Evolutionary conservation across 2,329 filamentous ascomycete genomes (phyloP), one percentile per base, ranked within the genome.

Genomic region (Ophiocordyceps camponoti-rufipedis): DNA sequence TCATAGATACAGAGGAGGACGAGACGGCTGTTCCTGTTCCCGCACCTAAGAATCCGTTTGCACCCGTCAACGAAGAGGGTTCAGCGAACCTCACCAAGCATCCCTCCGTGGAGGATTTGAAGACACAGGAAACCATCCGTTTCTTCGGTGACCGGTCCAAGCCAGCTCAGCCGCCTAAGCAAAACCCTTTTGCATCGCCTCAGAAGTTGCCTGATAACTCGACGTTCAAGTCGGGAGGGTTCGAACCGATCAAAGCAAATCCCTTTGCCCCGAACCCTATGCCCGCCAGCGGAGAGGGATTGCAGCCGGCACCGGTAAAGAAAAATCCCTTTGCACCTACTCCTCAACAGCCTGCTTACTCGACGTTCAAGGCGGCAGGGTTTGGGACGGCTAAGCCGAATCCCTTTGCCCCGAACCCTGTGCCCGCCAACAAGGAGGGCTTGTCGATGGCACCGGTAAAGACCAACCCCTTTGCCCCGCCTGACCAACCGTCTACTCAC

Each of bases 161-260:
- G 18, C 45, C 19, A 32, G 16, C 28, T 12, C 31, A 41, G 16
- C 29, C 28, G 8, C 19, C 35, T 14, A 48, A 45, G 29, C 33
- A 44, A 14, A 52, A 48, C 29, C 48, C 48, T 4, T 52, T 51
- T 43, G 48, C 44, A 14, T 28, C 49, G 5, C 31, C 32, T 29
- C 19, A 35, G 9, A 18, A 28, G 18, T 31, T 38, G 41, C 43
- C 39, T 19, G 12, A 12, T 39, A 12, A 42, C n/a, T 28, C 35
- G 19, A 14, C 11, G n/a, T 19, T 28, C 29, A 40, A 33, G 29
- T 12, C 39, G 11, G 28, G 5, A 16, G 29, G 41, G 4, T 4
- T 18, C 9, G 14, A n/a, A 12, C n/a, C 28, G 28, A 8, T 19
- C 3, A 45, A 45, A 33, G 28, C 42, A 31, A 48, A 47, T 23